Conservation (phyloP, 768 basidiomycete species). For the Xanthoconium purpureum region DNA sequence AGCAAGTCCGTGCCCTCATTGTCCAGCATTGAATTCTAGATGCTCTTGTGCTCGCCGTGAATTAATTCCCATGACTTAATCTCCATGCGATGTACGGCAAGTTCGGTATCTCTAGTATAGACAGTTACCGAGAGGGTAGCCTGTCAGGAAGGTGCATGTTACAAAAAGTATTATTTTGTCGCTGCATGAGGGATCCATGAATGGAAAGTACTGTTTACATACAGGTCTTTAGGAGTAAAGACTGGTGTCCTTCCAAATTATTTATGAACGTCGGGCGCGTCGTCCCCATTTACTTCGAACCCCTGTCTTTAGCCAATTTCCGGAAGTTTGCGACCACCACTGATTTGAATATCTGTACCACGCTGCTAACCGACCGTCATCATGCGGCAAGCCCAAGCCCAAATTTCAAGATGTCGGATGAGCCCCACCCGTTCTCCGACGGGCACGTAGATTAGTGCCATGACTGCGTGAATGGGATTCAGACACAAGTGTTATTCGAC, state of each 20-base stretch:
- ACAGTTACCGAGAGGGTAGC: background rate
- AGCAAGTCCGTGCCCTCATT: conserved; percentile 17
- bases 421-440: conserved; percentile 7
- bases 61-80: conserved; percentile 18
- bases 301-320: conserved; percentile 5
- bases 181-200: conserved; percentile 1
- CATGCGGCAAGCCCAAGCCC: conserved; percentile 7
- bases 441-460: conserved; percentile 6
- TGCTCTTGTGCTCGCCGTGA: conserved; percentile 7
- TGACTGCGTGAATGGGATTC: background rate
- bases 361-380: conserved; percentile 4
- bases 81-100: conserved; percentile 10
- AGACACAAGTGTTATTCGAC: background rate
- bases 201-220: conserved; percentile 7
- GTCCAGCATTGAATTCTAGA: conserved; percentile 6
- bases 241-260: conserved; percentile 6
- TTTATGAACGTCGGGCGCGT: conserved; percentile 1
- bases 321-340: conserved; percentile 10
- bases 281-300: conserved; percentile 10
- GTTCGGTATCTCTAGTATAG: background rate
- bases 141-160: background rate
- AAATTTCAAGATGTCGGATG: conserved; percentile 18
- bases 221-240: conserved; percentile 3
- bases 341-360: background rate
- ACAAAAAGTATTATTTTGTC: conserved; percentile 6